Conservation (phyloP, 371 early-diverging fungal genomes). For the Lichtheimia corymbifera region DNA sequence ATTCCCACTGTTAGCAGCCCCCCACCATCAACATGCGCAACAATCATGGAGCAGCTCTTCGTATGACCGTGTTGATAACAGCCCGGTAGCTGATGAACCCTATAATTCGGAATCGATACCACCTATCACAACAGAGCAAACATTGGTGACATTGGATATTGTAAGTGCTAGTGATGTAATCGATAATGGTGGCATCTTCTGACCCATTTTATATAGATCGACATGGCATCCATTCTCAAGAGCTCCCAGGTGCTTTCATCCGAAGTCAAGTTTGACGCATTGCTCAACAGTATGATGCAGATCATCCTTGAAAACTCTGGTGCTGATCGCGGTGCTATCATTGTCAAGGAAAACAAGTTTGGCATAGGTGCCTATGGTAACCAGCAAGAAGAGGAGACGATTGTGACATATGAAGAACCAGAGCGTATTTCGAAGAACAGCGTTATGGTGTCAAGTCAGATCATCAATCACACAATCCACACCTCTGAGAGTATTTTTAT, state of each 20-base stretch:
- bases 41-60: constrained; percentile 37
- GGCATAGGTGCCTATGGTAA: constrained; percentile 46
- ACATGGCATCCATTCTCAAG: constrained; percentile 52
- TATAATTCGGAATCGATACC: constrained; percentile 17
- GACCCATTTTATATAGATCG: constrained; percentile 7
- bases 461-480: constrained; percentile 43
- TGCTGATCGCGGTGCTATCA: constrained; percentile 47
- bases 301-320: constrained; percentile 50
- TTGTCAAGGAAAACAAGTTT: constrained; percentile 40
- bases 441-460: constrained; percentile 32
- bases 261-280: constrained; percentile 45
- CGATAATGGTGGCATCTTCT: too few species aligned
- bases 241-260: constrained; percentile 49
- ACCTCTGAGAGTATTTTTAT: constrained; percentile 44
- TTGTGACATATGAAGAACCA: constrained; percentile 46
- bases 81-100: constrained; percentile 28
- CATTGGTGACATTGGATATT: constrained; percentile 46
- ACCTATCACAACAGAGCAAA: constrained; percentile 44
- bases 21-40: constrained; percentile 9
- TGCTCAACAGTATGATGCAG: constrained; percentile 42
- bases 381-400: constrained; percentile 26
- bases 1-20: constrained; percentile 35
- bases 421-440: constrained; percentile 32
- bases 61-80: constrained; percentile 3
- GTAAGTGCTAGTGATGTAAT: constrained; percentile 12